These are phyloP conservation scores for Aspergillus affinis DNA, from an alignment of 495 filamentous ascomycete species.

Conservation along the genomic window DNA sequence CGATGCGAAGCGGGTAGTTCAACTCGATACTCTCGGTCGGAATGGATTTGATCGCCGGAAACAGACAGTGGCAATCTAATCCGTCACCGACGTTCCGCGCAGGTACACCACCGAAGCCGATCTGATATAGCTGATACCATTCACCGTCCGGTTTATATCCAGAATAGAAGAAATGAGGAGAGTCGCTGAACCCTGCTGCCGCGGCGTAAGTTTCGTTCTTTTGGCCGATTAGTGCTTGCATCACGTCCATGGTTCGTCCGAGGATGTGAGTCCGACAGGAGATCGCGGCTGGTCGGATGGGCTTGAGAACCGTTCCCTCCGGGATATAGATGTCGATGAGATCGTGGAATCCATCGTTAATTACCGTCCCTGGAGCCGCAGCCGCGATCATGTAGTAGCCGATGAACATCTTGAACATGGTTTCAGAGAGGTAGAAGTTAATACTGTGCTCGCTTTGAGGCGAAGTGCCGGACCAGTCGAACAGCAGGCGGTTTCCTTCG, in stretches of 20 bases:
- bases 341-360: conserved; percentile 52
- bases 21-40: conserved; percentile 52
- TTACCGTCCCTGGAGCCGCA: conserved; percentile 43
- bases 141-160: conserved; percentile 49
- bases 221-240: conserved; percentile 50
- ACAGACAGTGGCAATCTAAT: conserved; percentile 52
- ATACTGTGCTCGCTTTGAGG: conserved; percentile 49
- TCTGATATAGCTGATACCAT: conserved; percentile 54
- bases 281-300: conserved; percentile 48
- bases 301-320: conserved; percentile 44
- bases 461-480: conserved; percentile 49
- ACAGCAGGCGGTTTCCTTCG: conserved; percentile 34
- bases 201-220: conserved; percentile 47
- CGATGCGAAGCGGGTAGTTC: conserved; percentile 50
- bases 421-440: conserved; percentile 50
- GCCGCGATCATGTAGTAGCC: conserved; percentile 50
- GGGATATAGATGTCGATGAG: conserved; percentile 49
- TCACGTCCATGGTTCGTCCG: conserved; percentile 46
- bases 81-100: conserved; percentile 49
- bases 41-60: conserved; percentile 53
- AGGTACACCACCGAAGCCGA: conserved; percentile 52
- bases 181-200: conserved; percentile 51
- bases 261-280: conserved; percentile 51
- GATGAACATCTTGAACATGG: conserved; percentile 56
- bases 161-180: conserved; percentile 52